A percentile compares a stretch with the other conserved stretches of the same genome.
Conservation (phyloP, 768 basidiomycete genomes). For the Russula olivacea region DNA sequence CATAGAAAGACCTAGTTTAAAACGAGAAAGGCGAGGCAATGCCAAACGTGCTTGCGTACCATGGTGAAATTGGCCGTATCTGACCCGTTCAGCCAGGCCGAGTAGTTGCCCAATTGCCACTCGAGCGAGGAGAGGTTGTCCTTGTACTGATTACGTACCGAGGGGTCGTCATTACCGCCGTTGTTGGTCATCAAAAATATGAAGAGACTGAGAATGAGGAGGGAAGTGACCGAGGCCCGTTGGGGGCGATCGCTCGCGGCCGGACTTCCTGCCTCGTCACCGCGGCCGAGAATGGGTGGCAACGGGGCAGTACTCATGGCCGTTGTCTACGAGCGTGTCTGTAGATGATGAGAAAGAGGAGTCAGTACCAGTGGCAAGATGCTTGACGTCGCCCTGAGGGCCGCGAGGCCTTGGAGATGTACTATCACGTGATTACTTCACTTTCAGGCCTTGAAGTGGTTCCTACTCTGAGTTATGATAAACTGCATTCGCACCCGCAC, state of each 20-base stretch:
- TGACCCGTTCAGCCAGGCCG: constrained; percentile 68
- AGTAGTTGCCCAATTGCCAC: constrained; percentile 64
- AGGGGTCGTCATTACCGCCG: constrained; percentile 54
- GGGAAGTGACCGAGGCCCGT: constrained; percentile 62
- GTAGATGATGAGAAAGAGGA: background rate
- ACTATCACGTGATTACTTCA: background rate
- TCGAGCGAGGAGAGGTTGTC: constrained; percentile 54
- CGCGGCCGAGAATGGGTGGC: background rate
- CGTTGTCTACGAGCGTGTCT: background rate
- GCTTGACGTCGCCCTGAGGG: too few species aligned
- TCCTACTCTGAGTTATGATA: too few species aligned
- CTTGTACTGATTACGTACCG: constrained; percentile 58
- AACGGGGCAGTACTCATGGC: constrained; percentile 8
- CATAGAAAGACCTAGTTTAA: background rate
- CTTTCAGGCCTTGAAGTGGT: too few species aligned
- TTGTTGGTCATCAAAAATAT: constrained; percentile 77
- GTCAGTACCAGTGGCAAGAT: too few species aligned
- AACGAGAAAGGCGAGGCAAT: constrained; percentile 3
- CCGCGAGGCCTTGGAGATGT: background rate
- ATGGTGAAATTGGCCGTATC: constrained; percentile 53
- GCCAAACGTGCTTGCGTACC: constrained; percentile 37
- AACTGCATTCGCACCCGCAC: background rate
- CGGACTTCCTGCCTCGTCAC: constrained; percentile 4
- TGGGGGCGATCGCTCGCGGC: constrained; percentile 30
- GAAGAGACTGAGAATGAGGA: constrained; percentile 68